Percentiles rank a stretch among this genome's conserved stretches.
Conservation (phyloP, 2,329 filamentous ascomycete species). For the Ceratocystis albifundus region DNA sequence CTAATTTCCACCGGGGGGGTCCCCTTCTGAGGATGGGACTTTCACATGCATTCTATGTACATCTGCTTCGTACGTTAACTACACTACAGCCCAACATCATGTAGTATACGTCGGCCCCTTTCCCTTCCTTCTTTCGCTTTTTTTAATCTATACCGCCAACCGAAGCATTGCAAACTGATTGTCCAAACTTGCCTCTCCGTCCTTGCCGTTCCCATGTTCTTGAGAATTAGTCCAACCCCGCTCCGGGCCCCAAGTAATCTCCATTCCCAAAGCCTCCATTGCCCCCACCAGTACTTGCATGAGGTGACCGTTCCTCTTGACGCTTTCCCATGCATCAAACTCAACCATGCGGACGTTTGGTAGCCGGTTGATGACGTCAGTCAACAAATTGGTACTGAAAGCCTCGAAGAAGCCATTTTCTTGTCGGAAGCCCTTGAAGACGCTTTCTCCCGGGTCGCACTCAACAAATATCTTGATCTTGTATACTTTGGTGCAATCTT, state of each 20-base stretch:
- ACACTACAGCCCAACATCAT: too few relatives aligned
- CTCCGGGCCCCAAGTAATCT: conserved; percentile 55
- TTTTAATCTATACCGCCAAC: not conserved
- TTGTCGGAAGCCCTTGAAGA: conserved; percentile 57
- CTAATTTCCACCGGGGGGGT: not conserved
- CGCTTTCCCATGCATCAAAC: conserved; percentile 57
- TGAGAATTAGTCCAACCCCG: conserved; percentile 52
- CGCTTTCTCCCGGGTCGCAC: conserved; percentile 55
- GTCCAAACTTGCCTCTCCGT: not conserved
- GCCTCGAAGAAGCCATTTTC: conserved; percentile 57
- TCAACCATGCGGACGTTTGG: conserved; percentile 48
- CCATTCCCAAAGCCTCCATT: conserved; percentile 37
- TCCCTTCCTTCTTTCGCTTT: too few relatives aligned
- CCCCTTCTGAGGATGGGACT: too few relatives aligned
- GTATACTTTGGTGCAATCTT: conserved; percentile 48
- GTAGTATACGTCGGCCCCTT: too few relatives aligned
- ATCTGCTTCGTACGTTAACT: too few relatives aligned
- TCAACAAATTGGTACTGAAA: conserved; percentile 50
- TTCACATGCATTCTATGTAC: too few relatives aligned
- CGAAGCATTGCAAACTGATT: conserved; percentile 7
- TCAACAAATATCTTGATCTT: conserved; percentile 58
- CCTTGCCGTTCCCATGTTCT: conserved; percentile 27
- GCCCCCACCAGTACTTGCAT: conserved; percentile 49
- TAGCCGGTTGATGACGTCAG: conserved; percentile 44
- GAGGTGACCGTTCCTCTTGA: conserved; percentile 54